Evolutionary conservation across 2,329 filamentous ascomycete genomes (phyloP), one percentile per base, ranked within the genome.

Genomic region (Apiospora sp.): DNA sequence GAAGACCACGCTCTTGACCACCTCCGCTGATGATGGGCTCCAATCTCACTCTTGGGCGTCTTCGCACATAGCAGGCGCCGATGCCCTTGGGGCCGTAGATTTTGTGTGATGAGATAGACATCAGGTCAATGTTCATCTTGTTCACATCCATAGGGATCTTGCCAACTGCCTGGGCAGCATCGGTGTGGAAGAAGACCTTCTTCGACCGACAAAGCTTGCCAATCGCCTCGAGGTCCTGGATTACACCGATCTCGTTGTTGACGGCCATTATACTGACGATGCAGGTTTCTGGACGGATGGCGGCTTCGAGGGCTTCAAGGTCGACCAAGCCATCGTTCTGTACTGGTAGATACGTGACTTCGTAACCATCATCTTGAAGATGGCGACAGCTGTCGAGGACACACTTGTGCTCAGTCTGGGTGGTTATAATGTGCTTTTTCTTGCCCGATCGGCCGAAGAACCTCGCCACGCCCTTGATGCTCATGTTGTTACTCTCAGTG

Each of bases 401-500:
- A 84, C 96, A 99, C 86, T 99, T 99, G 88, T 99, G 96, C 85
- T 99, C 96, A 0, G 96, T 99, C 86, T 98, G 96, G 51, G 92
- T 94, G 34, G 96, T 99, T 83, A 99, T 95, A 80, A 99, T 96
- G 84, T 99, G 96, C 86, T 93, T 98, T 91, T 98, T 98, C 90
- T 98, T 98, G 78, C 95, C 95, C 2, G 91, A 92, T 72, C 94
- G 91, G 76, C 94, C 95, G 82, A 98, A 98, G 85, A 99, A 99
- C 75, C 96, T 90, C 27, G 96, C 95, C 12, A 99, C 96, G 75
- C 96, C 96, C 86, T 99, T 99, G 86, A 99, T 94, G 83, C 95
- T 98, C 96, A 99, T 99, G 80, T 99, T 99, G 85, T 99, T 99
- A 81, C 95, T 98, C 86, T 99, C 96, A 0, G 96, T 99, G 22